Percentiles rank a stretch among this genome's conserved stretches.
Conservation (phyloP, 2,329 filamentous ascomycete species). For the Monosporascus sp. region DNA sequence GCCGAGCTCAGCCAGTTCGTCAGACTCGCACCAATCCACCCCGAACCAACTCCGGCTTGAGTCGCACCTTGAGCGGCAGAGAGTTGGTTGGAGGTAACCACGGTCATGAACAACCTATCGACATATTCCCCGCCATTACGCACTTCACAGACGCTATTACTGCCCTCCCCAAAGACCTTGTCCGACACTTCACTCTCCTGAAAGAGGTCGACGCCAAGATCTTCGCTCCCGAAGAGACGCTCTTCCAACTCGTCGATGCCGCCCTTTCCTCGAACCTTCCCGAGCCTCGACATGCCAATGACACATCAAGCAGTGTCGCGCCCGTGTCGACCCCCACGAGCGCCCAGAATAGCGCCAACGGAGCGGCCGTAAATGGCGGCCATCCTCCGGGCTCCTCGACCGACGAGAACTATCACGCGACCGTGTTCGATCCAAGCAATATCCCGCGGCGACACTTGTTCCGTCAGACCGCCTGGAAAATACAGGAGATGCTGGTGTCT, state of each 20-base stretch:
- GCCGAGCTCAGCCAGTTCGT: constrained; percentile 58
- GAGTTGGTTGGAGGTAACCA: constrained; percentile 40
- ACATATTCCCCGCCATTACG: constrained; percentile 61
- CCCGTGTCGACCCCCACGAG: constrained; percentile 43
- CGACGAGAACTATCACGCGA: constrained; percentile 37
- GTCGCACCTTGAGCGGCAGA: constrained; percentile 37
- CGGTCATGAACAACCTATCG: constrained; percentile 53
- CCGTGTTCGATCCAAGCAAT: constrained; percentile 51
- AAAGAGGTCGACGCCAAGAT: constrained; percentile 98
- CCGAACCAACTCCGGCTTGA: constrained; percentile 44
- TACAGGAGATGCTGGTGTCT: constrained; percentile 80
- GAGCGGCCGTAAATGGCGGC: constrained; percentile 30
- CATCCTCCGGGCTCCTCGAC: constrained; percentile 32
- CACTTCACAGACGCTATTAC: constrained; percentile 89
- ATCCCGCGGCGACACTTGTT: constrained; percentile 68
- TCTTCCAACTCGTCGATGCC: constrained; percentile 68
- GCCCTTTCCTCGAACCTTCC: constrained; percentile 49
- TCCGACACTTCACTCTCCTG: constrained; percentile 89
- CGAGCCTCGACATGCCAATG: constrained; percentile 38
- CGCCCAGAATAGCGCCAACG: constrained; percentile 43
- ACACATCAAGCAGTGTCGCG: constrained; percentile 36
- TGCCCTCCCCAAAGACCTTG: constrained; percentile 88
- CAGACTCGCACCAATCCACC: constrained; percentile 61
- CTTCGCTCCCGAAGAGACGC: constrained; percentile 76
- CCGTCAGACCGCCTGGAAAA: constrained; percentile 68